phyloP scores from a whole-genome alignment of 768 basidiomycete genomes.

The Auriscalpium orientale region DNA sequence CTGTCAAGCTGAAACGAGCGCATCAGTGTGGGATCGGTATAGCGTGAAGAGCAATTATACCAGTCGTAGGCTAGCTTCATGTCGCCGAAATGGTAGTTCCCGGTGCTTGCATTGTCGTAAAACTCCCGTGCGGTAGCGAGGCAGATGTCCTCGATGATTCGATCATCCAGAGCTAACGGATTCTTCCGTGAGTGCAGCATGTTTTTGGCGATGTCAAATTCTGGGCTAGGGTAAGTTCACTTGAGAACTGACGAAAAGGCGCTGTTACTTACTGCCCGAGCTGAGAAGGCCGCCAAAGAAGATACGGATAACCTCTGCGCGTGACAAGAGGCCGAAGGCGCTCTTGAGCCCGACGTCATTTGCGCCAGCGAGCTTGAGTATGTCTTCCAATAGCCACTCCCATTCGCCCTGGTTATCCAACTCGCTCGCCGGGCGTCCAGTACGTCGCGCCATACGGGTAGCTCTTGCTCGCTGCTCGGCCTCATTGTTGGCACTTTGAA shows the following conservation, averaged over 20 bases:
- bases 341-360: constrained; percentile 59
- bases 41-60: constrained; percentile 30
- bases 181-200: constrained; percentile 43
- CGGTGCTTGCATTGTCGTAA: constrained; percentile 90
- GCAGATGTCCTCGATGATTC: constrained; percentile 68
- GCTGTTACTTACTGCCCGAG: constrained; percentile 70
- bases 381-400: constrained; percentile 84
- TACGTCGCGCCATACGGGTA: constrained; percentile 72
- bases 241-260: background rate
- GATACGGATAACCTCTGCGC: constrained; percentile 67
- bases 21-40: background rate
- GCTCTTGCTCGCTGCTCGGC: constrained; percentile 79
- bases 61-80: constrained; percentile 98
- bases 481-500: constrained; percentile 62
- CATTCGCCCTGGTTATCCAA: constrained; percentile 66
- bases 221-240: constrained; percentile 28
- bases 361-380: constrained; percentile 68
- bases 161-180: constrained; percentile 40
- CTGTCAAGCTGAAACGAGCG: constrained; percentile 51
- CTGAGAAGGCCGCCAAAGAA: constrained; percentile 84
- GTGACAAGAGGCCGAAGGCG: constrained; percentile 72
- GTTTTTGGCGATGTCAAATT: constrained; percentile 58
- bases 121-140: constrained; percentile 78
- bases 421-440: constrained; percentile 46
- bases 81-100: constrained; percentile 87